phyloP scores from a whole-genome alignment of 805 yeast species.

The Middelhovenomyces tepae region DNA sequence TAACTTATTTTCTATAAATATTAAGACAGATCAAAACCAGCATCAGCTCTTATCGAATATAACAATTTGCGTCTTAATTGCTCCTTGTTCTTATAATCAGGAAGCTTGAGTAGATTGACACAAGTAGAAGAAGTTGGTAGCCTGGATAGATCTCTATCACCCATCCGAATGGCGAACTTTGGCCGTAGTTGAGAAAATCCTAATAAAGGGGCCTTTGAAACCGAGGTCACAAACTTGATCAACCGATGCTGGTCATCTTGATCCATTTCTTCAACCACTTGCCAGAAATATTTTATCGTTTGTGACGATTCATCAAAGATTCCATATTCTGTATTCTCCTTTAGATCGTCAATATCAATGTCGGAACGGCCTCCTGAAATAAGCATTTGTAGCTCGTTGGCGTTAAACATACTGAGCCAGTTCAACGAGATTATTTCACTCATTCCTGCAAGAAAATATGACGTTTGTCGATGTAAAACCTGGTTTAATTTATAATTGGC shows the following conservation, averaged over 20 bases:
- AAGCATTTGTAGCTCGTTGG: conserved; percentile 74
- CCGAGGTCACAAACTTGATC: conserved; percentile 85
- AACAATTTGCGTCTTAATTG: conserved; percentile 53
- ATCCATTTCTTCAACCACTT: conserved; percentile 58
- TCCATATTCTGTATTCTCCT: conserved; percentile 51
- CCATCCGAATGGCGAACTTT: conserved; percentile 65
- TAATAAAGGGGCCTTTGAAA: conserved; percentile 80
- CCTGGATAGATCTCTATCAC: conserved; percentile 46
- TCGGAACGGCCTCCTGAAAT: conserved; percentile 70
- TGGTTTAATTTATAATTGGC: conserved; percentile 73
- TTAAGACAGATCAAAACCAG: conserved; percentile 77
- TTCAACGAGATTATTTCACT: conserved; percentile 54
- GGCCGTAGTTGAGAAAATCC: conserved; percentile 77
- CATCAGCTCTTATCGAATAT: conserved; percentile 71
- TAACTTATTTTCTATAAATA: conserved; percentile 1
- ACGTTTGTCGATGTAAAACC: conserved; percentile 48
- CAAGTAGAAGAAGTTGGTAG: conserved; percentile 93
- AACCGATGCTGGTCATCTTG: conserved; percentile 47
- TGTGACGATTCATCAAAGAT: conserved; percentile 43
- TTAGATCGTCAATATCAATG: conserved; percentile 64
- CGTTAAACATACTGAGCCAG: conserved; percentile 82
- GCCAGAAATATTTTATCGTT: conserved; percentile 68
- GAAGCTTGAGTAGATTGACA: conserved; percentile 76
- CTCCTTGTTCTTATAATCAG: conserved; percentile 62
- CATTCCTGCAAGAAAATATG: conserved; percentile 61